These are phyloP conservation scores for Paxillus ammoniavirescens DNA, from an alignment of 768 basidiomycete species.

Conservation along the genomic window DNA sequence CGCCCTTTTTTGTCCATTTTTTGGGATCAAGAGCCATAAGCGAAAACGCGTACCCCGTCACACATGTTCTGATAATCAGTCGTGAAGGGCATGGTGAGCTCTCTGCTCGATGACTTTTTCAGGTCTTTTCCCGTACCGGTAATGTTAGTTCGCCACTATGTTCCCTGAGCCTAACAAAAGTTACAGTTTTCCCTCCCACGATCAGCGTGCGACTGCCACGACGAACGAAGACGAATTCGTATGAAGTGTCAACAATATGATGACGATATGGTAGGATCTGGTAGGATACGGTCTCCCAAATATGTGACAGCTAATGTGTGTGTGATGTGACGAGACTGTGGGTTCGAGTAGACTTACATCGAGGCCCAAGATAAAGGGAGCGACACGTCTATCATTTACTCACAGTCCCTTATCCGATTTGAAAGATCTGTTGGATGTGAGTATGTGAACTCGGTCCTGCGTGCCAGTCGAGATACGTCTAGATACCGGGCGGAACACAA, in stretches of 20 bases:
- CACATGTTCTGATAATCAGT: no score
- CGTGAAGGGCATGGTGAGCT: no score
- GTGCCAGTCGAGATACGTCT: constrained; percentile 8
- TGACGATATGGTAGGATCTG: background rate
- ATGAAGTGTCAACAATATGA: no score
- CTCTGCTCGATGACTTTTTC: no score
- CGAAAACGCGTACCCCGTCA: no score
- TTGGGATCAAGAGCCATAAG: no score
- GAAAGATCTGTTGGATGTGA: background rate
- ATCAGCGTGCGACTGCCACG: constrained; percentile 8
- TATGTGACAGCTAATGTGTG: no score
- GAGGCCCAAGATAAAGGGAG: background rate
- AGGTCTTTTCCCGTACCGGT: no score
- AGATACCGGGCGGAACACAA: constrained; percentile 9
- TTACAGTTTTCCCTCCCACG: background rate
- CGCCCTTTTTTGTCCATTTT: no score
- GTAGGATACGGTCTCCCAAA: no score
- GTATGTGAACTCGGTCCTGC: background rate
- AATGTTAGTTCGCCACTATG: background rate
- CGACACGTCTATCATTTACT: background rate
- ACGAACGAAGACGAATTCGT: background rate
- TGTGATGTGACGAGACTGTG: background rate
- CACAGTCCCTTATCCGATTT: background rate
- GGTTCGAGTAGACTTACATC: background rate
- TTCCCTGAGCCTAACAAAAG: background rate